Evolutionary conservation across 495 filamentous ascomycete species (phyloP).

Genomic region (Xylaria cubensis): DNA sequence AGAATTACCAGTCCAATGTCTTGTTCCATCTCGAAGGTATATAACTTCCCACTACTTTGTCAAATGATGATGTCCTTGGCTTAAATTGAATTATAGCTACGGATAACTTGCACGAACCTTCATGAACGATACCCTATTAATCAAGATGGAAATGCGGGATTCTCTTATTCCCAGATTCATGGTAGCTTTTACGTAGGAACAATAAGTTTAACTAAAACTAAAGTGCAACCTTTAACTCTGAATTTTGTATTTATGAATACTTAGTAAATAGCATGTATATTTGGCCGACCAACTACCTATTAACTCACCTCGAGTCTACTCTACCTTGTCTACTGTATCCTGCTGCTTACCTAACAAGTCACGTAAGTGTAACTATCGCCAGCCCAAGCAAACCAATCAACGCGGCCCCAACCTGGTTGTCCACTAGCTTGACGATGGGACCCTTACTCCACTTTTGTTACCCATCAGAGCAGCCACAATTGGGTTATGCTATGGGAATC

Average conservation of each 20-base stretch:
- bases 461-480: background rate
- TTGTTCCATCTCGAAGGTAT: slow-evolving; percentile 96
- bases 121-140: slow-evolving; percentile 46
- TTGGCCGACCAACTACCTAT: background rate
- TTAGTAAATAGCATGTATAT: background rate
- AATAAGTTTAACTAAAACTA: background rate
- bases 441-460: background rate
- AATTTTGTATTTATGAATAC: background rate
- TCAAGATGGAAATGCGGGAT: background rate
- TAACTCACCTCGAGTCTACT: background rate
- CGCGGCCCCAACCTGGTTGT: background rate
- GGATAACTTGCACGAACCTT: slow-evolving; percentile 82
- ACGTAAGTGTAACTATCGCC: background rate
- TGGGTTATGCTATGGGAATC: background rate
- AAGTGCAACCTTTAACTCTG: background rate
- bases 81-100: slow-evolving; percentile 63
- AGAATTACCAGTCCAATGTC: slow-evolving; percentile 98
- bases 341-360: background rate
- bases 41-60: background rate
- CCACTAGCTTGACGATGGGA: background rate
- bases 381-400: background rate
- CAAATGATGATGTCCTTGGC: background rate
- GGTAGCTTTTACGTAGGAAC: background rate
- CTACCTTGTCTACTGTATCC: too few relatives aligned
- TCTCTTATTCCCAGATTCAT: background rate